Conservation (phyloP, 1,284 basidiomycete genomes). For the Cutaneotrichosporon cutaneum region DNA sequence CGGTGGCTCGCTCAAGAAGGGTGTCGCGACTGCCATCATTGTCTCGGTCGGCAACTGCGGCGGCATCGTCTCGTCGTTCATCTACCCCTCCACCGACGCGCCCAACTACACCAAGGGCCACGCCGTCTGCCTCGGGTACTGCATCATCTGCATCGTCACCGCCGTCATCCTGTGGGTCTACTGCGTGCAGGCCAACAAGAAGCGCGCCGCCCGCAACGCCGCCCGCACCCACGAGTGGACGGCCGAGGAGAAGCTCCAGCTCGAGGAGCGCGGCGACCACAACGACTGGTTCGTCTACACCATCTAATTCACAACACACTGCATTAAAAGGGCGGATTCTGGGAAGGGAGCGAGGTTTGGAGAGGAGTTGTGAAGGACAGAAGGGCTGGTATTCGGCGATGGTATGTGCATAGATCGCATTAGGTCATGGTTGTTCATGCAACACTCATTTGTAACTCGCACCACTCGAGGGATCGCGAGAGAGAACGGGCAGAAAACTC, state of each 20-base stretch:
- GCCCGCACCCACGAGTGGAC: conserved; percentile 35
- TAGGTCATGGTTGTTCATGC: not conserved
- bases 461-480: no score
- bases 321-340: not conserved
- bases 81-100: conserved; percentile 48
- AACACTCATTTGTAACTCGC: not conserved
- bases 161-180: conserved; percentile 32
- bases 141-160: conserved; percentile 25
- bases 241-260: conserved; percentile 33
- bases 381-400: not conserved
- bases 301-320: conserved; percentile 22
- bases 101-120: conserved; percentile 38
- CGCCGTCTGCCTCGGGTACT: conserved; percentile 37
- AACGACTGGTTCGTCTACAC: conserved; percentile 44
- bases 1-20: conserved; percentile 60
- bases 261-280: conserved; percentile 40
- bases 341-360: no score
- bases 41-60: conserved; percentile 61
- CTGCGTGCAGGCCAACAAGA: conserved; percentile 29
- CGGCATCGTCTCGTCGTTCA: conserved; percentile 57
- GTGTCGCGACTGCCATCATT: conserved; percentile 60
- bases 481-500: no score
- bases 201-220: conserved; percentile 33
- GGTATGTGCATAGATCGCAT: not conserved
- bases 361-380: not conserved